Evolutionary conservation across 2,329 filamentous ascomycete species (phyloP), one percentile per base, ranked within the genome.

Genomic region (Pseudogymnoascus sp.): DNA sequence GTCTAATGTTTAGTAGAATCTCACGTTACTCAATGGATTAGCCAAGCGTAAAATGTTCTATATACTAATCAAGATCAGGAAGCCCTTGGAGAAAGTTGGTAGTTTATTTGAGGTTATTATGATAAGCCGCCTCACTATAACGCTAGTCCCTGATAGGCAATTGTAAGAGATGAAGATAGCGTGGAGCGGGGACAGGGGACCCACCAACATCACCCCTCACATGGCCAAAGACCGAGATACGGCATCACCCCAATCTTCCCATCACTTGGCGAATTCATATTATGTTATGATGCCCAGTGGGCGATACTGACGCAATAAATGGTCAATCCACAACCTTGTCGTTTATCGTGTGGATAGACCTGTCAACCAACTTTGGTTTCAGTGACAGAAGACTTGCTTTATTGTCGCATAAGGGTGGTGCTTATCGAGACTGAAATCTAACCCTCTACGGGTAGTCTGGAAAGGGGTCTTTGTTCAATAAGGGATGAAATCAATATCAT

Each of bases 401-500:
- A 18, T 8, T 5, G 25, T 33, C 50, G 8, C 11, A 33, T 56
- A 18, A 18, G n/a, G n/a, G 50, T 5, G n/a, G 10, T 18, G 2
- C 14, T 31, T 4, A 16, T 33, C 25, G 21, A 33, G 25, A 56
- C 50, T 56, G n/a, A 18, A n/a, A 56, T 18, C 18, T n/a, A 18
- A 28, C 50, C 50, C 5, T 56, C n/a, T 18, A 31, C 1, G 50
- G 25, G n/a, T 3, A 47, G 5, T 18, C 25, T 12, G 11, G 25
- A 56, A 56, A 56, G 23, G n/a, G 12, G 38, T 21, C 16, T 10
- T 23, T 3, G 12, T 4, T 65, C 62, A 66, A 61, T 66, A 66
- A 35, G 65, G 65, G 25, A 66, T 65, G 38, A 66, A 66, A 56
- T 65, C 64, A 25, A 40, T 60, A 38, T 64, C 59, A 44, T 62